Percentiles rank a stretch among this genome's conserved stretches.
Evolutionary conservation across 495 filamentous ascomycete genomes (phyloP).

Genomic region (Astrocystis sublimbata): DNA sequence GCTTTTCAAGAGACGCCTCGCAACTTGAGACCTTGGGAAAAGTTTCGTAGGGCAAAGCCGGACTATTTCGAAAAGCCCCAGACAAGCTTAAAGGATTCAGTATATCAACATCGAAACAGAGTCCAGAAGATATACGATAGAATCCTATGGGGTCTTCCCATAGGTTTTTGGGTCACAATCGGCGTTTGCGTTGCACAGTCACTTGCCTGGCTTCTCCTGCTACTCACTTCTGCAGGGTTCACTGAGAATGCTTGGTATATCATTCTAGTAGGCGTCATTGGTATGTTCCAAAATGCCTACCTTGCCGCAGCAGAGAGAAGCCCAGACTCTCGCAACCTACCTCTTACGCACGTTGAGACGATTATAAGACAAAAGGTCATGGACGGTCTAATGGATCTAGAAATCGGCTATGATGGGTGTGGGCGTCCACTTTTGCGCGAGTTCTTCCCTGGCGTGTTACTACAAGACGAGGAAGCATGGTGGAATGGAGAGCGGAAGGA

Average conservation of each 20-base stretch:
- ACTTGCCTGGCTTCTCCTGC: neutral
- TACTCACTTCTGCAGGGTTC: neutral
- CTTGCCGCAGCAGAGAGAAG: neutral
- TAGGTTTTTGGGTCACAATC: neutral
- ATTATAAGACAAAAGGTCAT: neutral
- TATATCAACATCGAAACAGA: neutral
- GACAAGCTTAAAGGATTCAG: neutral
- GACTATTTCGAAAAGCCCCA: neutral
- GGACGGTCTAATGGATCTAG: neutral
- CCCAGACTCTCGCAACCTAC: neutral
- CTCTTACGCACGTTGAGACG: neutral
- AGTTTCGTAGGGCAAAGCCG: too few relatives aligned
- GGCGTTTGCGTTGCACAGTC: neutral
- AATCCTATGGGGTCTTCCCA: neutral
- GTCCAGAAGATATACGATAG: neutral
- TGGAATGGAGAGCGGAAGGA: neutral
- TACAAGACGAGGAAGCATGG: neutral
- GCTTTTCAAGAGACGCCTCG: neutral
- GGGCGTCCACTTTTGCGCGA: neutral
- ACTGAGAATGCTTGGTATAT: neutral
- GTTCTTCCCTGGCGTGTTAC: neutral
- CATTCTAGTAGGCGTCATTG: neutral
- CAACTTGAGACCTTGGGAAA: neutral
- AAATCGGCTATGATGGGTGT: neutral
- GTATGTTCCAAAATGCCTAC: neutral